phyloP scores from a whole-genome alignment of 805 yeast species.

The Lipomyces mesembrius region DNA sequence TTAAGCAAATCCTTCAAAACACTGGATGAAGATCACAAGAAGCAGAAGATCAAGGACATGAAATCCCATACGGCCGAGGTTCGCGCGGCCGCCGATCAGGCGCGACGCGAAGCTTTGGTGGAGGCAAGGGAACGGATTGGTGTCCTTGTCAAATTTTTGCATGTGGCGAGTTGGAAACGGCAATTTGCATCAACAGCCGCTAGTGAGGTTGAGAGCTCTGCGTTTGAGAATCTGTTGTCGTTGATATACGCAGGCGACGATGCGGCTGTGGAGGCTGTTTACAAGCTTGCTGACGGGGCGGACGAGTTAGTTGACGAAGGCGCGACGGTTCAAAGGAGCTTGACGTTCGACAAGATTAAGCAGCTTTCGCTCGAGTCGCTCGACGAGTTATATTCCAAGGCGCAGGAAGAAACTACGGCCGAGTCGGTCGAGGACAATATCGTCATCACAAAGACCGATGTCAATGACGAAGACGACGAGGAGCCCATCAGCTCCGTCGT shows the following conservation, averaged over 20 bases:
- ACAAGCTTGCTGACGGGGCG: constrained; percentile 41
- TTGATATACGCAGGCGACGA: constrained; percentile 45
- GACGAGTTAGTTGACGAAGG: constrained; percentile 39
- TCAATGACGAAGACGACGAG: constrained; percentile 20
- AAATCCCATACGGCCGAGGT: constrained; percentile 30
- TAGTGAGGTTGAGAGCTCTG: constrained; percentile 36
- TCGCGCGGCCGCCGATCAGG: constrained; percentile 18
- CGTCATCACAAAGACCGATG: constrained; percentile 12
- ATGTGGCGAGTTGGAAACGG: constrained; percentile 46
- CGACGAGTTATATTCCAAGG: constrained; percentile 21
- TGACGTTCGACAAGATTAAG: constrained; percentile 22
- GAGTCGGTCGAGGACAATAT: constrained; percentile 8
- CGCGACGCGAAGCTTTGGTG: constrained; percentile 29
- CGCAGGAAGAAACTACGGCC: constrained; percentile 1
- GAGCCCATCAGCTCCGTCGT: constrained; percentile 18
- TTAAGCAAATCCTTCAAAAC: constrained; percentile 38
- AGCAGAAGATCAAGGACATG: constrained; percentile 25
- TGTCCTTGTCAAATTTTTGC: constrained; percentile 42
- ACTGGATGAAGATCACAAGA: constrained; percentile 33
- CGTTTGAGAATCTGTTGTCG: constrained; percentile 44
- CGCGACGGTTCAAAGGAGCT: constrained; percentile 29
- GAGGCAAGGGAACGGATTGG: constrained; percentile 38
- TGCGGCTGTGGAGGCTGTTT: constrained; percentile 43
- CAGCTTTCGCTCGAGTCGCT: constrained; percentile 25
- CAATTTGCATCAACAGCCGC: constrained; percentile 36